Percentiles rank a stretch among this genome's conserved stretches.
Evolutionary conservation across 2,329 filamentous ascomycete genomes (phyloP).

Genomic region (Scytalidium sp.): DNA sequence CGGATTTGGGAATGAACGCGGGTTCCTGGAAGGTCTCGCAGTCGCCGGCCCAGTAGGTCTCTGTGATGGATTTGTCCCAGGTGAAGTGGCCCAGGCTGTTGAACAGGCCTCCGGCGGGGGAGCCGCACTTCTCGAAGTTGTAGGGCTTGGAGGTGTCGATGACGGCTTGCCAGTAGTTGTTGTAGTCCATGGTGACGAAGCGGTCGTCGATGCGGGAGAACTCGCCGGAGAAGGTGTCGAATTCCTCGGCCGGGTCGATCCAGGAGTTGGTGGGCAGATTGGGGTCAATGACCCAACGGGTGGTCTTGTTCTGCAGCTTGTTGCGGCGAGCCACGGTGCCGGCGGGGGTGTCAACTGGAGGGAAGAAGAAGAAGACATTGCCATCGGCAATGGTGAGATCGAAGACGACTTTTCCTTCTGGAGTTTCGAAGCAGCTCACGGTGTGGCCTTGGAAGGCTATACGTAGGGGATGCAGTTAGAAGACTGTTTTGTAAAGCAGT

Average conservation of each 20-base stretch:
- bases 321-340: too few relatives aligned
- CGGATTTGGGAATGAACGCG: too few relatives aligned
- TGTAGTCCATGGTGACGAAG: slow-evolving; percentile 38
- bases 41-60: too few relatives aligned
- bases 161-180: slow-evolving; percentile 43
- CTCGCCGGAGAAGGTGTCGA: slow-evolving; percentile 27
- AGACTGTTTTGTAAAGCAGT: too few relatives aligned
- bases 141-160: slow-evolving; percentile 25
- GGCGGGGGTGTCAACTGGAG: slow-evolving; percentile 7
- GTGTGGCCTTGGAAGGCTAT: slow-evolving; percentile 44
- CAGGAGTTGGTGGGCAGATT: slow-evolving; percentile 28
- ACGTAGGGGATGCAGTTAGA: neutral
- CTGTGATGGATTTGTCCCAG: slow-evolving; percentile 20
- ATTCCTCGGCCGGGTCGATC: slow-evolving; percentile 33
- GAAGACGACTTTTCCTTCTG: slow-evolving; percentile 36
- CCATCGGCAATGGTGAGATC: slow-evolving; percentile 16
- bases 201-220: slow-evolving; percentile 24
- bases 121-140: neutral
- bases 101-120: neutral
- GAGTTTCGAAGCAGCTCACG: slow-evolving; percentile 45
- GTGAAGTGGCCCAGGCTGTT: slow-evolving; percentile 1
- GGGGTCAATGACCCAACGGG: slow-evolving; percentile 3
- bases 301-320: too few relatives aligned
- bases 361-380: slow-evolving; percentile 21
- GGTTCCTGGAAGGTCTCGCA: too few relatives aligned